phyloP scores from a whole-genome alignment of 139 green algal genomes.

The Volvox reticuliferus region DNA sequence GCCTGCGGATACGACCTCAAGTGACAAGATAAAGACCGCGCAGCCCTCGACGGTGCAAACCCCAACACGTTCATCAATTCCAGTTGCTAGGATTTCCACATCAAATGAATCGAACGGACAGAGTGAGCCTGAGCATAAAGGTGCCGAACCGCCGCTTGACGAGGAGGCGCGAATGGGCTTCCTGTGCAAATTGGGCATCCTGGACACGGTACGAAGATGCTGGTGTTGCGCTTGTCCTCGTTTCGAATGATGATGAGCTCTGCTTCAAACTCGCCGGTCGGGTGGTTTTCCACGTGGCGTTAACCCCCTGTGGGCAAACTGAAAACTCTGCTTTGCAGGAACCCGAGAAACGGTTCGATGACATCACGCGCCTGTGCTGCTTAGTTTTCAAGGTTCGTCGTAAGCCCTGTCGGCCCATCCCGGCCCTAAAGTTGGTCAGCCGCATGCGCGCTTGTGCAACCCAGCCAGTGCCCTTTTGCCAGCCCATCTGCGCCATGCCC shows the following conservation, averaged over 20 bases:
- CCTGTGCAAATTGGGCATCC: conserved; percentile 1
- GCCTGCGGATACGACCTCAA: not conserved
- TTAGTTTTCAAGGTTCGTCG: conserved; percentile 68
- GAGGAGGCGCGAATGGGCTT: conserved; percentile 23
- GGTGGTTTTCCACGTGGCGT: no score
- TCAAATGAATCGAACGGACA: conserved; percentile 12
- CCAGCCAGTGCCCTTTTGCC: no score
- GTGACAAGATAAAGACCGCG: not conserved
- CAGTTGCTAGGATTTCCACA: not conserved
- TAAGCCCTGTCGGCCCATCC: no score
- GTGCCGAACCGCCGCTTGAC: not conserved
- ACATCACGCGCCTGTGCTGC: conserved; percentile 75
- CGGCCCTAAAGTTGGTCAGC: no score
- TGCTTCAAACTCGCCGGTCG: no score
- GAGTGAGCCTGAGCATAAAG: conserved; percentile 11
- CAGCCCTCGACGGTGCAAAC: not conserved
- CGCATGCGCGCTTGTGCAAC: no score
- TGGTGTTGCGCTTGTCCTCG: not conserved
- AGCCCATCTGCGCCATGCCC: no score
- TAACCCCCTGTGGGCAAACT: no score
- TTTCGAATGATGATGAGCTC: no score
- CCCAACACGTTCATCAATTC: not conserved
- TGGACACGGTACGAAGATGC: conserved; percentile 20
- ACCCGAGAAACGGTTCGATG: conserved; percentile 78
- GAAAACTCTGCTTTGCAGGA: conserved; percentile 38